Conservation (phyloP, 1,284 basidiomycete genomes). For the Apiotrichum gracile region DNA sequence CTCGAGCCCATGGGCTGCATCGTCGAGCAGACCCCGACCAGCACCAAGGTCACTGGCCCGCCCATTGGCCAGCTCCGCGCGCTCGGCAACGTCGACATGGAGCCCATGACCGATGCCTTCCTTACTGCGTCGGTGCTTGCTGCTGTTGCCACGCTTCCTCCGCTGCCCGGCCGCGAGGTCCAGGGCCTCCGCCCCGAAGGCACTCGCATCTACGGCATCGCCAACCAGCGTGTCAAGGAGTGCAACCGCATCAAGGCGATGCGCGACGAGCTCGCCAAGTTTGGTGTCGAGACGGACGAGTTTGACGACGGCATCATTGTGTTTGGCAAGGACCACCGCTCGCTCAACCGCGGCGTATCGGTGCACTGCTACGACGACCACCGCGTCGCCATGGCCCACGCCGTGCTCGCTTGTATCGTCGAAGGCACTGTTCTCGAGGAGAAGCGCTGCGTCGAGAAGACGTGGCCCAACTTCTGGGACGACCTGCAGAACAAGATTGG, state of each 20-base stretch:
- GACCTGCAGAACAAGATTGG: slow-evolving; percentile 92
- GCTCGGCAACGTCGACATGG: slow-evolving; percentile 90
- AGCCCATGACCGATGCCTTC: slow-evolving; percentile 99
- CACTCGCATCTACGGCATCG: slow-evolving; percentile 88
- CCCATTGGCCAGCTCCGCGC: slow-evolving; percentile 72
- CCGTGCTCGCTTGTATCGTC: slow-evolving; percentile 73
- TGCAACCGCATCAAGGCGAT: slow-evolving; percentile 96
- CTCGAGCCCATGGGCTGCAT: slow-evolving; percentile 91
- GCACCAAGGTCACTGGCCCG: slow-evolving; percentile 91
- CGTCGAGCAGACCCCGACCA: slow-evolving; percentile 78
- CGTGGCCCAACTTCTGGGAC: slow-evolving; percentile 99
- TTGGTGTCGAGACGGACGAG: slow-evolving; percentile 87
- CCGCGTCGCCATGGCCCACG: slow-evolving; percentile 97
- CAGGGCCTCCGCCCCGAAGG: slow-evolving; percentile 47
- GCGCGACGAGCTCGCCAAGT: slow-evolving; percentile 93
- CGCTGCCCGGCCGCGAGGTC: slow-evolving; percentile 42
- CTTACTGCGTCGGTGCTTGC: slow-evolving; percentile 88
- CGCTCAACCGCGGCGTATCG: slow-evolving; percentile 63
- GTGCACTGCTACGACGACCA: slow-evolving; percentile 98
- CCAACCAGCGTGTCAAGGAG: slow-evolving; percentile 97
- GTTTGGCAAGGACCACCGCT: slow-evolving; percentile 63
- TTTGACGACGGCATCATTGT: slow-evolving; percentile 90
- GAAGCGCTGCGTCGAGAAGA: slow-evolving; percentile 98
- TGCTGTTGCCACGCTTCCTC: slow-evolving; percentile 66
- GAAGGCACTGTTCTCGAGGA: slow-evolving; percentile 80